Evolutionary conservation across 352 stramenopile species (phyloP), one percentile per base, ranked within the genome.

Genomic region (Saprolegnia diclina): DNA sequence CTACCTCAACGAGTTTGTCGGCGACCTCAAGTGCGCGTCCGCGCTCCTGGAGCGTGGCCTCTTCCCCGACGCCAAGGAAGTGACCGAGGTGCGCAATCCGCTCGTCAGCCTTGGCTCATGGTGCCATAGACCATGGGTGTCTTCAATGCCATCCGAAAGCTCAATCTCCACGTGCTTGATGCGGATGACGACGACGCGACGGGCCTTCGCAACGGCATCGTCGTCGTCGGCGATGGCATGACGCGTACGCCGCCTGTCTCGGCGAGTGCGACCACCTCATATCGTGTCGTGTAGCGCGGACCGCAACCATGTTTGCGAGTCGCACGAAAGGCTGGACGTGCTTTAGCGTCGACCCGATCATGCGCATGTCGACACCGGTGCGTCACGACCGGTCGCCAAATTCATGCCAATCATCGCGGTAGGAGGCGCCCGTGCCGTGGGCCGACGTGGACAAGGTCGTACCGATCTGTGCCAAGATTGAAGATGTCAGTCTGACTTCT

Each of bases 1-100:
- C 13, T 94, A 94, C 65, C 74, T 94, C 68, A 86, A 94, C 67
- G 85, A 94, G 68, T 94, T 94, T 56, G 82, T 94, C 38, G 82
- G 81, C 65, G 86, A 89, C 64, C 56, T 94, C 62, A 82, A 90
- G 64, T 94, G 85, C 72, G 78, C 82, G 10, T 73, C 85, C 35
- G 73, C 77, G 10, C 67, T 94, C 48, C 79, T 94, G 26, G 78
- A 88, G 57, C 80, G 89, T 59, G 77, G 80, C 19, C 74, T 94
- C 26, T 94, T 89, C 61, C 85, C 85, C 11, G 83, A 94, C 61
- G 82, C 83, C 13, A 94, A 94, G 65, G 85, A 94, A 73, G 77
- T 94, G 67, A 91, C 85, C 13, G 85, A 94, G 53, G 63, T 69
- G n/a, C 26, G 26, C n/a, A n/a, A n/a, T 11, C 18, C n/a, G 5